These are phyloP conservation scores for Aspergillus sclerotioniger DNA, from an alignment of 495 filamentous ascomycete species.

Conservation along the genomic window DNA sequence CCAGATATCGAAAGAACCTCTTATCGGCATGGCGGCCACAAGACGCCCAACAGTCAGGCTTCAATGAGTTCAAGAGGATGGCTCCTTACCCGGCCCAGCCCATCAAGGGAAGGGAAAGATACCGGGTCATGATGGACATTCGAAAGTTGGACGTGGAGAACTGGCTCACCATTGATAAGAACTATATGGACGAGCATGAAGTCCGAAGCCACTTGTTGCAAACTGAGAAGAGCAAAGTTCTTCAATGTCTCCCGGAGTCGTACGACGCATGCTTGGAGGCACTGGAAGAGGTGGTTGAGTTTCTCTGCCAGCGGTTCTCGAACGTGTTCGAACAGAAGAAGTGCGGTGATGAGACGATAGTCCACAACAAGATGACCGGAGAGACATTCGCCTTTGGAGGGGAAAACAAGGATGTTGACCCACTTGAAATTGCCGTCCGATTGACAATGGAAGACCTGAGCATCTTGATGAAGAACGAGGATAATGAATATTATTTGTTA, in stretches of 20 bases:
- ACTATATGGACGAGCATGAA: slow-evolving; percentile 49
- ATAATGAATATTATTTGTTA: slow-evolving; percentile 51
- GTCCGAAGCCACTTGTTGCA: slow-evolving; percentile 44
- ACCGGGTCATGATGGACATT: slow-evolving; percentile 55
- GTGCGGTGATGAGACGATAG: slow-evolving; percentile 24
- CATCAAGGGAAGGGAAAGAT: slow-evolving; percentile 44
- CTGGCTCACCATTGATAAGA: slow-evolving; percentile 55
- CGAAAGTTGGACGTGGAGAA: slow-evolving; percentile 49
- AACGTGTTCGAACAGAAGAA: slow-evolving; percentile 42
- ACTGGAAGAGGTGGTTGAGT: slow-evolving; percentile 49
- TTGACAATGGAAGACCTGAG: slow-evolving; percentile 60
- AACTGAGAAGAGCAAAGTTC: slow-evolving; percentile 40
- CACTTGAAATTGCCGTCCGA: slow-evolving; percentile 55
- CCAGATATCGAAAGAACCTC: slow-evolving; percentile 14
- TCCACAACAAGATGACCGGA: slow-evolving; percentile 50
- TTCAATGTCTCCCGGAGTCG: slow-evolving; percentile 51
- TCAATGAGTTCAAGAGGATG: slow-evolving; percentile 37
- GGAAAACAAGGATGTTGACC: slow-evolving; percentile 35
- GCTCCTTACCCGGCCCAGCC: slow-evolving; percentile 45
- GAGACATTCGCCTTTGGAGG: slow-evolving; percentile 45
- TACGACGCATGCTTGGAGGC: slow-evolving; percentile 50
- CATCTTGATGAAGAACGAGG: slow-evolving; percentile 49
- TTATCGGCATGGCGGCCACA: slow-evolving; percentile 12
- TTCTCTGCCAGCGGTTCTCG: slow-evolving; percentile 49
- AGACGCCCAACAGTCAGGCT: slow-evolving; percentile 8